phyloP scores from a whole-genome alignment of 768 basidiomycete species.

The Mycena olivaceomarginata region DNA sequence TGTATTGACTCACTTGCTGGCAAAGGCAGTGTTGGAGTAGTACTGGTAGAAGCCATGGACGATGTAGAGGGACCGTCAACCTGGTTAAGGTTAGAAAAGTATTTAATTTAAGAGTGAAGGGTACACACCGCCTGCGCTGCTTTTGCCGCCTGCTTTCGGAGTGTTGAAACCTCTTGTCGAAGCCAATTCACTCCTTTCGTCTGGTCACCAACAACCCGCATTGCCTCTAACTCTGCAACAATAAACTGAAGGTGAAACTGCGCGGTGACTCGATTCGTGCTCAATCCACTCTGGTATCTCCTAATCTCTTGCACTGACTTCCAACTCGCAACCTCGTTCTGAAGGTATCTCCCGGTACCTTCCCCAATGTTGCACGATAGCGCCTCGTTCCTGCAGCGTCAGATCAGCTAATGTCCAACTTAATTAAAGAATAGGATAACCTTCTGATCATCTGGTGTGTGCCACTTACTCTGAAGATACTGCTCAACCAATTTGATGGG shows the following conservation, averaged over 20 bases:
- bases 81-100: neutral
- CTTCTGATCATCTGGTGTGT: neutral
- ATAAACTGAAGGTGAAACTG: too few relatives aligned
- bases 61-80: too few relatives aligned
- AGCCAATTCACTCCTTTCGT: neutral
- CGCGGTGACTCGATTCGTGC: neutral
- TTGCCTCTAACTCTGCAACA: too few relatives aligned
- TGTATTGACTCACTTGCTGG: too few relatives aligned
- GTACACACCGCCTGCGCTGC: neutral
- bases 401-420: neutral
- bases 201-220: neutral
- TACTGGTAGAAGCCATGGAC: too few relatives aligned
- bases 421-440: neutral
- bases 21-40: too few relatives aligned
- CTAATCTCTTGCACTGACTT: too few relatives aligned
- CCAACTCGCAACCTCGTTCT: too few relatives aligned
- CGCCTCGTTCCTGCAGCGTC: neutral
- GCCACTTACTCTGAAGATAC: conserved; percentile 35
- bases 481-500: conserved; percentile 50
- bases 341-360: neutral
- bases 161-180: neutral
- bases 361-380: neutral
- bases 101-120: neutral
- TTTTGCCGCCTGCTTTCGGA: neutral
- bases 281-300: neutral